These are phyloP conservation scores for Acrocalymma vagum DNA, from an alignment of 2,329 filamentous ascomycete species.

Conservation along the genomic window DNA sequence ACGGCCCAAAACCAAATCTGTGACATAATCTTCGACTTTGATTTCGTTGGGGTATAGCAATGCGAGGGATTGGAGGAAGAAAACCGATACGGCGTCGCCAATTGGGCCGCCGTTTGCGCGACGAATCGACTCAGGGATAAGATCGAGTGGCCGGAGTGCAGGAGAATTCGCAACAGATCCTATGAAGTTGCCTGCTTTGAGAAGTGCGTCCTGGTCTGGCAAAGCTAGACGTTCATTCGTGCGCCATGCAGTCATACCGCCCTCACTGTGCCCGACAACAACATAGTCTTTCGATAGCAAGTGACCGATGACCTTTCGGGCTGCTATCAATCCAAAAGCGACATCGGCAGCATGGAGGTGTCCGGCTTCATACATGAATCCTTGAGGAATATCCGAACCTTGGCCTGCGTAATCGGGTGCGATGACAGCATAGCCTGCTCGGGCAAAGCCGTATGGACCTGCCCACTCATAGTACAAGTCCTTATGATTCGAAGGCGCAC, in stretches of 20 bases:
- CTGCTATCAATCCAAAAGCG: slow-evolving; percentile 24
- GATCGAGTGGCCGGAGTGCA: slow-evolving; percentile 27
- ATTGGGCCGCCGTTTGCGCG: slow-evolving; percentile 26
- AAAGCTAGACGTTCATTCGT: slow-evolving; percentile 30
- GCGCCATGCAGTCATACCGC: slow-evolving; percentile 32
- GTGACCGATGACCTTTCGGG: slow-evolving; percentile 24
- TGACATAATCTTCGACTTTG: slow-evolving; percentile 24
- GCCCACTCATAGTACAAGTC: slow-evolving; percentile 32
- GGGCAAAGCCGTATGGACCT: slow-evolving; percentile 22
- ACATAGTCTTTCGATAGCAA: slow-evolving; percentile 26
- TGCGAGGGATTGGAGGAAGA: slow-evolving; percentile 26
- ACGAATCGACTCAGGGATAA: slow-evolving; percentile 29
- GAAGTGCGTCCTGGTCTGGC: slow-evolving; percentile 22
- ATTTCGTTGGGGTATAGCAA: slow-evolving; percentile 19
- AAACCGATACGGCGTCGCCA: slow-evolving; percentile 27
- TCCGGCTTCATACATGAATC: slow-evolving; percentile 32
- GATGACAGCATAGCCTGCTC: slow-evolving; percentile 28
- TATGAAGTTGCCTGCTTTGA: slow-evolving; percentile 27
- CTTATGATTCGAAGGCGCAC: slow-evolving; percentile 25
- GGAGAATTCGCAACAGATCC: slow-evolving; percentile 30
- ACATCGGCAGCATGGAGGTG: slow-evolving; percentile 28
- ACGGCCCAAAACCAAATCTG: slow-evolving; percentile 20
- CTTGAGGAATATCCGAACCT: slow-evolving; percentile 25
- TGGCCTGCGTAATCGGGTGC: slow-evolving; percentile 25
- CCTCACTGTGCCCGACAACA: slow-evolving; percentile 31